Base-by-base conservation (phyloP, 345 rosid genomes). In the Eucalyptus sideroxylon region DNA sequence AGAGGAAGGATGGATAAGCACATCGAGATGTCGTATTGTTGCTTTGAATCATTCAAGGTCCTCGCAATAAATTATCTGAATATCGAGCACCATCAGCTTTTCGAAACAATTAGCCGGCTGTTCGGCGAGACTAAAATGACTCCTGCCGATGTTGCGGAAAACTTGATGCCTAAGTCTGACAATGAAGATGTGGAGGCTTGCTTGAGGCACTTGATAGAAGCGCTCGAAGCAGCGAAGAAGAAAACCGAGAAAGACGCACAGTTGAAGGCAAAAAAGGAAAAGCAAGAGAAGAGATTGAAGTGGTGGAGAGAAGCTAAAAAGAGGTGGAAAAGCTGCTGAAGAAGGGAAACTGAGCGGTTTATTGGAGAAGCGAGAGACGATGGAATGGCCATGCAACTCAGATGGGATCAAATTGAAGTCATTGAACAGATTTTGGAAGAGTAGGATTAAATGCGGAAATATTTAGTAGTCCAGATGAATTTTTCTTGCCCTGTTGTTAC, bases 1-100 rank as follows among this genome's bases (percentile, higher is more conserved):
- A 89, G 89, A 77, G 92, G 92, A 67, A 89, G 92, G 87, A 91
- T 89, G 92, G 92, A 91, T 77, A 89, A 88, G 86, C 92, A 72
- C 88, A 91, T 91, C 1, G 92, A 91, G 90, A 51, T 89, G 89
- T 87, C 87, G n/a, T 89, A 87, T 31, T 89, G 91, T 34, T n/a
- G 91, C 86, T 87, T 77, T 12, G 89, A 87, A 45, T 86, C 91
- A 21, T 89, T 89, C 80, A 87, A 87, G 87, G 88, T 87, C 40
- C 91, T 89, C 5, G 89, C n/a, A 7, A 77, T 10, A 11, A 89
- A 87, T 49, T 89, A 89, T 34, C 67, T 89, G 53, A 62, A 86
- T 50, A 21, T 91, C 11, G 86, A 85, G 62, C 47, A 55, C n/a
- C 92, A 91, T 44, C 82, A 21, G n/a, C 59, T 86, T 26, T 91